Percentiles rank a stretch among this genome's conserved stretches.
These are phyloP conservation scores for Penicillium pulvis DNA, from an alignment of 495 filamentous ascomycete species.

Conservation along the genomic window DNA sequence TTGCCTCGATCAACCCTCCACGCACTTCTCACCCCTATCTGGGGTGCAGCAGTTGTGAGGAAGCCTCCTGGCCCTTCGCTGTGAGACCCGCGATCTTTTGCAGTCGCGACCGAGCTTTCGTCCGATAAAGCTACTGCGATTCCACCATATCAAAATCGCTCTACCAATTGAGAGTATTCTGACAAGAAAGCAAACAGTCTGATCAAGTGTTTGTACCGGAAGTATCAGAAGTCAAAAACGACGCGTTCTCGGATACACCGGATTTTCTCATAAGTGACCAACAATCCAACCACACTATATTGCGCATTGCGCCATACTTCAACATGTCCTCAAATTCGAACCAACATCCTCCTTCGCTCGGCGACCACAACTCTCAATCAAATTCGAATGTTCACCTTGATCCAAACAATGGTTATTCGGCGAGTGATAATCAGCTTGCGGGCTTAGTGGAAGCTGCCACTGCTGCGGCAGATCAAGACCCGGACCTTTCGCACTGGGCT, in stretches of 20 bases:
- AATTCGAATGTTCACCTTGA: conserved; percentile 34
- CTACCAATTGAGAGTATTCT: background rate
- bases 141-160: background rate
- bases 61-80: background rate
- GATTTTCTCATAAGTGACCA: background rate
- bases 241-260: background rate
- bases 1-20: background rate
- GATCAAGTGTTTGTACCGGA: background rate
- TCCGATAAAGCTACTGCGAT: background rate
- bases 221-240: background rate
- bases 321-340: conserved; percentile 3
- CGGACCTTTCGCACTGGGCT: conserved; percentile 50
- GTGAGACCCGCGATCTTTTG: background rate
- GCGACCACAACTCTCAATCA: conserved; percentile 15
- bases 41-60: background rate
- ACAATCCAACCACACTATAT: conserved; percentile 14
- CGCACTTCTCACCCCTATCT: background rate
- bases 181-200: background rate
- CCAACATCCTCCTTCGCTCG: conserved; percentile 25
- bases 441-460: conserved; percentile 56
- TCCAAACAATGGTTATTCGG: conserved; percentile 40
- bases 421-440: conserved; percentile 53
- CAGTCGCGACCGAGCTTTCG: background rate
- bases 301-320: conserved; percentile 10
- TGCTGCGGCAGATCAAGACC: conserved; percentile 53